Conservation (phyloP, 495 filamentous ascomycete species). For the Annulohypoxylon bovei region DNA sequence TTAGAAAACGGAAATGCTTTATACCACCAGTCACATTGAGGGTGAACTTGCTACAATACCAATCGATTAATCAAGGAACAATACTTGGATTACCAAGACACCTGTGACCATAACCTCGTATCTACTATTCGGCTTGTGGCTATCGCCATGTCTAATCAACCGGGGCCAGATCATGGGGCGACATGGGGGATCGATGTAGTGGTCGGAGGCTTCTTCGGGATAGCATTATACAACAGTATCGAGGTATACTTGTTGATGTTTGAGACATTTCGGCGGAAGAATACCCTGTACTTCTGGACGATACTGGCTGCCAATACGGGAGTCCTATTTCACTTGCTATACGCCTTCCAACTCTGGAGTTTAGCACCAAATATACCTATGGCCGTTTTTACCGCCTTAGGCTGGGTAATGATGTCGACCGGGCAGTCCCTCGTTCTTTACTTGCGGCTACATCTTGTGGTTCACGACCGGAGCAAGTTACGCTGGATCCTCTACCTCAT, state of each 20-base stretch:
- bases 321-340: constrained; percentile 64
- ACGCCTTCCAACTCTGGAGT: constrained; percentile 60
- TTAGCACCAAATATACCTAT: constrained; percentile 49
- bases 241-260: constrained; percentile 60
- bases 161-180: background rate
- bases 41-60: background rate
- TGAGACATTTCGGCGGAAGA: constrained; percentile 51
- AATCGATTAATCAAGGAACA: background rate
- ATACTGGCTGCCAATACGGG: constrained; percentile 58
- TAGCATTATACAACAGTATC: constrained; percentile 53
- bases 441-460: constrained; percentile 69
- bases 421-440: constrained; percentile 74
- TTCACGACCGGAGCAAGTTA: constrained; percentile 57
- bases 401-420: constrained; percentile 72
- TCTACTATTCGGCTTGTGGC: background rate
- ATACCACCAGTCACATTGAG: background rate
- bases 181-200: constrained; percentile 2
- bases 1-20: background rate
- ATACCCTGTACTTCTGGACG: constrained; percentile 57
- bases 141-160: background rate
- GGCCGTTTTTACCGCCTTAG: constrained; percentile 55
- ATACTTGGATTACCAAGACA: background rate
- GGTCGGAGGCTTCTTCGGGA: constrained; percentile 41
- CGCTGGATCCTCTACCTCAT: constrained; percentile 67
- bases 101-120: background rate